Base-by-base conservation (phyloP, 2,329 filamentous ascomycete species). In the Arachnopeziza araneosa region DNA sequence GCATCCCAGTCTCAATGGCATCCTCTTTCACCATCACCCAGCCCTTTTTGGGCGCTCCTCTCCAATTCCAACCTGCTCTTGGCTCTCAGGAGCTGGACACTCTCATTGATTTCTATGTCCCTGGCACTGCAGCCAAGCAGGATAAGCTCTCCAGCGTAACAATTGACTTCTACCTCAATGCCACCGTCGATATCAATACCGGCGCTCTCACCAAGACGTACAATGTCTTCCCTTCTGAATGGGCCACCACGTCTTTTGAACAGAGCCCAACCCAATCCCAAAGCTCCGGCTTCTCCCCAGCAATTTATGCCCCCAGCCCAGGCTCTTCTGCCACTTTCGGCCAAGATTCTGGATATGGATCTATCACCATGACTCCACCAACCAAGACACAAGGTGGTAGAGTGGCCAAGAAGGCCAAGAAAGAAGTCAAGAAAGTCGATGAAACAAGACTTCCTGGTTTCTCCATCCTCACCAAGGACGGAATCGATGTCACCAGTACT, bases 41-140 rank as follows among this genome's bases (percentile, higher is more conserved):
- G 76, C 78, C 82, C 51, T 72, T 77, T 54, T 75, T 84, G 58
- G 84, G 84, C 56, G 78, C 80, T 54, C 74, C 80, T 62, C 77
- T 87, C 59, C 77, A 91, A 74, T 85, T 91, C 80, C 74, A 86
- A 72, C 81, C 90, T 76, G 75, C 87, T 68, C 76, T 91, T 74
- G 77, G 86, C 70, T 77, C 81, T 62, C 67, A 82, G 74, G 80
- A 90, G 72, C 78, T 87, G 57, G 83, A 86, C 68, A 75, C 80
- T 57, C 74, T 87, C 70, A 79, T 88, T 67, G 75, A 84, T 71
- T 77, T 79, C 63, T 85, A 85, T 71, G 72, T 87, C 55, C 74
- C 80, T 53, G 82, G 83, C 55, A 69, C 79, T 55, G 77, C 75
- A 55, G 76, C 80, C 24, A 79, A 83, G 67, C 75, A 79, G 68